phyloP scores from a whole-genome alignment of 208 protist species.

The Herpetomonas tarakana region DNA sequence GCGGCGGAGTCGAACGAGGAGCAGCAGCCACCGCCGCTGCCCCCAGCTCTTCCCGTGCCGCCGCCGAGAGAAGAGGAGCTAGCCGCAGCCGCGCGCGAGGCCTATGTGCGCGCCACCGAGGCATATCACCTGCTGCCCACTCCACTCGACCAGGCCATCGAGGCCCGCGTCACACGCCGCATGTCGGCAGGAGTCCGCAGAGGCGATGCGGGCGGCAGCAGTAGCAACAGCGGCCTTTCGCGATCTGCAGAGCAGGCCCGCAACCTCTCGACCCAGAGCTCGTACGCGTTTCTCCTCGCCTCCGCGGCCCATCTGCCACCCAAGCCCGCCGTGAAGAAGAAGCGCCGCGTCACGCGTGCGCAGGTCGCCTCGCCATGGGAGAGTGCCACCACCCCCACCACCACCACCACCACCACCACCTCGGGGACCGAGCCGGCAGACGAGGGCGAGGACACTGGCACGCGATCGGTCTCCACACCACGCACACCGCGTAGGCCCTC shows the following conservation, averaged over 20 bases:
- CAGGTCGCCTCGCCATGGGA: not conserved
- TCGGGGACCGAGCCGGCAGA: not conserved
- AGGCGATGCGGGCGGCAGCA: not conserved
- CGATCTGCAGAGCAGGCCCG: not conserved
- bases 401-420: not conserved
- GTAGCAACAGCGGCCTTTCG: too few relatives aligned
- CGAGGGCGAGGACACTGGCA: not conserved
- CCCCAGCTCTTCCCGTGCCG: not conserved
- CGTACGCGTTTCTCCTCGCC: not conserved
- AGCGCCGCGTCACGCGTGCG: not conserved
- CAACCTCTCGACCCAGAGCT: not conserved
- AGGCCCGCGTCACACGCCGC: not conserved
- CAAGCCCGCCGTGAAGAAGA: not conserved
- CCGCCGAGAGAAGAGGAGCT: conserved; percentile 3
- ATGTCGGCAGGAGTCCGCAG: not conserved
- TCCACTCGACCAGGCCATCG: not conserved
- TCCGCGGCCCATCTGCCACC: not conserved
- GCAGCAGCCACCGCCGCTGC: not conserved
- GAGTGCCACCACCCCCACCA: not conserved
- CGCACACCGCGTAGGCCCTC: not conserved
- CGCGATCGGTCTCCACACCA: not conserved
- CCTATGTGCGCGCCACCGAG: not conserved
- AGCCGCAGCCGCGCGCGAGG: too few relatives aligned
- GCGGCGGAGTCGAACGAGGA: not conserved
- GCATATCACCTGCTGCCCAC: not conserved